These are phyloP conservation scores for Ustilago crameri DNA, from an alignment of 1,284 basidiomycete genomes.

Conservation along the genomic window DNA sequence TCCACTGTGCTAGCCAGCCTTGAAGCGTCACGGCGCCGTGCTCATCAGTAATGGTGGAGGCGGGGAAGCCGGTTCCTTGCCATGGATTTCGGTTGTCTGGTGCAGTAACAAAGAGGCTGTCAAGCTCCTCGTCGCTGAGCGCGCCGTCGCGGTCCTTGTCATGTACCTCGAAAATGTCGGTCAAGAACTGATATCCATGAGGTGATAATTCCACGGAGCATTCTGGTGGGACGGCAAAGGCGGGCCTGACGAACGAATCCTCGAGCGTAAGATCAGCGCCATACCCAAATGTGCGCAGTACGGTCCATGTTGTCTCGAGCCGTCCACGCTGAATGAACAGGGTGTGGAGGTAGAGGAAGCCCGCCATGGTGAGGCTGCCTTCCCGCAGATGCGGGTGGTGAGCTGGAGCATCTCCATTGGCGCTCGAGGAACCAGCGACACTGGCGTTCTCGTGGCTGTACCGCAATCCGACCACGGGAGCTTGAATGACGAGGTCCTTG, in stretches of 20 bases:
- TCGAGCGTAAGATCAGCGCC: constrained; percentile 86
- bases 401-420: constrained; percentile 35
- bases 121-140: constrained; percentile 83
- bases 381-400: constrained; percentile 64
- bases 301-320: constrained; percentile 97
- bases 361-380: constrained; percentile 85
- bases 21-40: constrained; percentile 90
- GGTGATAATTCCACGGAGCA: constrained; percentile 95
- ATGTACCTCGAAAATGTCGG: constrained; percentile 94
- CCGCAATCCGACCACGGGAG: constrained; percentile 41
- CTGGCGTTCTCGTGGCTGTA: constrained; percentile 51
- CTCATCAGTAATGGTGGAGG: constrained; percentile 89
- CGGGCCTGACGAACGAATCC: constrained; percentile 50
- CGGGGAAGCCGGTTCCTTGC: constrained; percentile 68
- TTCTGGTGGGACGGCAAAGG: constrained; percentile 92
- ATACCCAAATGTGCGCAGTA: constrained; percentile 92
- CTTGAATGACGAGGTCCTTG: constrained; percentile 64
- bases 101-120: constrained; percentile 89
- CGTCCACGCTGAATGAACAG: constrained; percentile 96
- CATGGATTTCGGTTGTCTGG: constrained; percentile 73
- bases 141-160: constrained; percentile 98
- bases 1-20: constrained; percentile 99
- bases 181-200: constrained; percentile 94
- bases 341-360: constrained; percentile 94
- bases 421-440: constrained; percentile 44